Evolutionary conservation across 192 early-diverging fungal species (phyloP).

Genomic region (Podila verticillata): DNA sequence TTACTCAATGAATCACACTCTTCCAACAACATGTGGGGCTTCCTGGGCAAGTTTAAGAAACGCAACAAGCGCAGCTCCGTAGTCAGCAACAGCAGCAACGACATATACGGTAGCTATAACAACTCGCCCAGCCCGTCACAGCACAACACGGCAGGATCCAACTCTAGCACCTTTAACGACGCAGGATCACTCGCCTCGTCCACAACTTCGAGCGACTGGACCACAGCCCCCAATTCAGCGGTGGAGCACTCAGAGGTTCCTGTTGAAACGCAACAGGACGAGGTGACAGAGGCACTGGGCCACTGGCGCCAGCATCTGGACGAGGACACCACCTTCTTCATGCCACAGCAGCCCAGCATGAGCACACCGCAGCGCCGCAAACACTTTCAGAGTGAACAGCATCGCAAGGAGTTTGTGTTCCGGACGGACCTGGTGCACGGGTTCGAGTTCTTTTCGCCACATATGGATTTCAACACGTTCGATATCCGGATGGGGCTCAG

Average conservation of each 20-base stretch:
- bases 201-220: constrained; percentile 4
- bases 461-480: constrained; percentile 52
- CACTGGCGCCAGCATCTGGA: constrained; percentile 35
- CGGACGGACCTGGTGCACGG: constrained; percentile 36
- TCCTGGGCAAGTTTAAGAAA: constrained; percentile 27
- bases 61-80: constrained; percentile 19
- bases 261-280: neutral
- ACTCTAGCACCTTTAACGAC: neutral
- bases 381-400: constrained; percentile 32
- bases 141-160: constrained; percentile 6
- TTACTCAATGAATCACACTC: constrained; percentile 3
- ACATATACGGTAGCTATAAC: constrained; percentile 12
- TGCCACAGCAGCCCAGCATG: constrained; percentile 19
- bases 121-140: constrained; percentile 17
- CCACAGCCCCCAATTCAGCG: neutral
- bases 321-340: constrained; percentile 34
- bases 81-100: constrained; percentile 14
- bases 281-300: constrained; percentile 20
- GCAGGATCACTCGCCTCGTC: constrained; percentile 6
- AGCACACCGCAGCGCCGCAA: constrained; percentile 39
- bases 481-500: constrained; percentile 32
- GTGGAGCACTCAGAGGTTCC: neutral
- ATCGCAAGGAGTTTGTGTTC: constrained; percentile 32
- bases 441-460: constrained; percentile 50
- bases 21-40: constrained; percentile 18